These are phyloP conservation scores for Trichosanthes cucumerina DNA, from an alignment of 306 rosid species.

Conservation along the genomic window DNA sequence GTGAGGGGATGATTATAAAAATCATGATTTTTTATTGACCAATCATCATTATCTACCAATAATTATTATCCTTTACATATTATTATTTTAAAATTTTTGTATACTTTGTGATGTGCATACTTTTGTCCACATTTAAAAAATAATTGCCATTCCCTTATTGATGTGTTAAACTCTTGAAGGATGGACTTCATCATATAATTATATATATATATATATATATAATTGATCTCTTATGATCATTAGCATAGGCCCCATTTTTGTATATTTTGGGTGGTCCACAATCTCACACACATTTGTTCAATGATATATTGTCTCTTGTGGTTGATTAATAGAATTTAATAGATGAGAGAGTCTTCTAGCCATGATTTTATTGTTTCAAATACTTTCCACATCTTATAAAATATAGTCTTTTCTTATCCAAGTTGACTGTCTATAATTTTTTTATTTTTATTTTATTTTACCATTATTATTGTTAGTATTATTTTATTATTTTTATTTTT, in stretches of 20 bases:
- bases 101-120: not conserved
- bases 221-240: conserved; percentile 4
- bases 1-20: not conserved
- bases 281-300: not conserved
- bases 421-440: not conserved
- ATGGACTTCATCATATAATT: not conserved
- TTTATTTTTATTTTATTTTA: too few relatives aligned
- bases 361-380: not conserved
- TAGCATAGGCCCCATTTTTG: conserved; percentile 8
- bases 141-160: not conserved
- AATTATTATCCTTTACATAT: not conserved
- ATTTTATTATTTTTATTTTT: too few relatives aligned
- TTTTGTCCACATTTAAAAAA: conserved; percentile 6
- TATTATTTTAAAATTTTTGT: not conserved
- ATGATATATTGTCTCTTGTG: not conserved
- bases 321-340: not conserved
- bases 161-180: not conserved
- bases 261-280: not conserved
- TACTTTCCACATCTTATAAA: not conserved
- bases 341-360: not conserved
- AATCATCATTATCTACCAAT: not conserved
- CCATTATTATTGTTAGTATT: too few relatives aligned
- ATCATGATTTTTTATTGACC: not conserved
- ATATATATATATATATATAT: too few relatives aligned
- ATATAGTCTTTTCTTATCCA: not conserved